Conservation (phyloP, 169 alveolate species). For the Cyclospora cayetanensis region DNA sequence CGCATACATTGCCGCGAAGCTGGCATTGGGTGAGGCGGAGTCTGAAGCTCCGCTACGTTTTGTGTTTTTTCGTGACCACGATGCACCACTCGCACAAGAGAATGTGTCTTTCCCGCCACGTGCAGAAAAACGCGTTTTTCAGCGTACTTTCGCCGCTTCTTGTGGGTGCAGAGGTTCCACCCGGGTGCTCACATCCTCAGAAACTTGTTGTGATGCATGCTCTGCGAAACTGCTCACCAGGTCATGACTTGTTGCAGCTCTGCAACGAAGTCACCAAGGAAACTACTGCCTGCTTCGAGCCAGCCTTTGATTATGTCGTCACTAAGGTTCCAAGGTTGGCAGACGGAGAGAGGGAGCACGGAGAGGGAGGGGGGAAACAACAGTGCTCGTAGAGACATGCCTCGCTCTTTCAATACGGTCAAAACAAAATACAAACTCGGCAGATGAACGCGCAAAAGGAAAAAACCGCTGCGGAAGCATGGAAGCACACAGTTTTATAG, state of each 20-base stretch:
- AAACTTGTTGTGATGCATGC: too few species aligned
- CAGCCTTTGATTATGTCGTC: slow-evolving; percentile 88
- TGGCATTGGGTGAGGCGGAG: slow-evolving; percentile 88
- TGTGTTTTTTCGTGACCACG: background rate
- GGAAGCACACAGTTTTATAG: background rate
- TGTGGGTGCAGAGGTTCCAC: too few species aligned
- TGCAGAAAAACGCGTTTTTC: background rate
- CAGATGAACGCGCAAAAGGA: too few species aligned
- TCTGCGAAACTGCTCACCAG: background rate
- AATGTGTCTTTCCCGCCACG: too few species aligned
- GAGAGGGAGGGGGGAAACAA: too few species aligned
- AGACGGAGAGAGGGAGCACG: background rate
- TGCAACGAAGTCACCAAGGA: slow-evolving; percentile 85
- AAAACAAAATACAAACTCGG: too few species aligned
- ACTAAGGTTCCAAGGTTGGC: slow-evolving; percentile 85
- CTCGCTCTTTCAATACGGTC: too few species aligned
- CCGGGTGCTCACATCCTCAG: too few species aligned
- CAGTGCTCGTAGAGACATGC: too few species aligned
- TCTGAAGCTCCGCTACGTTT: too few species aligned
- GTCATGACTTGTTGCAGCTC: slow-evolving; percentile 60
- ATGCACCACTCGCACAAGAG: too few species aligned
- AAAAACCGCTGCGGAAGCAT: background rate
- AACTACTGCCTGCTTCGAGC: slow-evolving; percentile 93
- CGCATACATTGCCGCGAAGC: slow-evolving; percentile 92
- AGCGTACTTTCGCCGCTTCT: too few species aligned